phyloP scores from a whole-genome alignment of 75 land plant species.

The Picea glauca region DNA sequence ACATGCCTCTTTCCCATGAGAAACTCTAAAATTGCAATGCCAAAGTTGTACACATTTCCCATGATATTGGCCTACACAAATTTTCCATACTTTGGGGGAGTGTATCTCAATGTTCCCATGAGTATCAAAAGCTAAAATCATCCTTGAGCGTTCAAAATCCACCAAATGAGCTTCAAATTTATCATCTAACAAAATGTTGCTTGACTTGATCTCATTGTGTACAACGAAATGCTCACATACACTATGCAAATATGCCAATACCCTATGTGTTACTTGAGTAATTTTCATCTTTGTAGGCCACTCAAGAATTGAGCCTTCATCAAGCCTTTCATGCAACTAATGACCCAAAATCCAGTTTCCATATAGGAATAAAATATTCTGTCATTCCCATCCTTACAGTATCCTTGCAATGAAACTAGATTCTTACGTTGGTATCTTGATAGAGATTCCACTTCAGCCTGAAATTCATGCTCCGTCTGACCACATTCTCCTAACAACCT shows the following conservation, averaged over 20 bases:
- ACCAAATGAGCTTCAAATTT: conserved; percentile 42
- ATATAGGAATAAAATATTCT: too few relatives aligned
- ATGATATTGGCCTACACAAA: conserved; percentile 43
- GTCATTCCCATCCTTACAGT: too few relatives aligned
- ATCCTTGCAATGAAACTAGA: too few relatives aligned
- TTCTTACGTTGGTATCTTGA: conserved; percentile 49
- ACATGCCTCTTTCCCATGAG: conserved; percentile 48
- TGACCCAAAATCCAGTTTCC: too few relatives aligned
- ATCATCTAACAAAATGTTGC: conserved; percentile 55
- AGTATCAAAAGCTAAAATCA: conserved; percentile 34
- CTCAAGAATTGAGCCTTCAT: too few relatives aligned
- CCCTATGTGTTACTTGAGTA: too few relatives aligned
- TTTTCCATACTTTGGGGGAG: conserved; percentile 58
- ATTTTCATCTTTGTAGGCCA: too few relatives aligned
- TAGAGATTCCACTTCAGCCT: conserved; percentile 58
- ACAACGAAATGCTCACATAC: conserved; percentile 46
- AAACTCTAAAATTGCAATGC: conserved; percentile 58
- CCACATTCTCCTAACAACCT: conserved; percentile 51
- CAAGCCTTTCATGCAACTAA: too few relatives aligned
- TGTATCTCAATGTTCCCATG: conserved; percentile 64
- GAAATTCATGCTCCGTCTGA: conserved; percentile 57
- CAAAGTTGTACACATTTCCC: conserved; percentile 69
- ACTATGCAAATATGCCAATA: too few relatives aligned
- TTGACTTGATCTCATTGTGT: conserved; percentile 57
- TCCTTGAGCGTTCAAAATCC: conserved; percentile 50